phyloP scores from a whole-genome alignment of 2,329 filamentous ascomycete species.

The Pyrenochaeta sp. region DNA sequence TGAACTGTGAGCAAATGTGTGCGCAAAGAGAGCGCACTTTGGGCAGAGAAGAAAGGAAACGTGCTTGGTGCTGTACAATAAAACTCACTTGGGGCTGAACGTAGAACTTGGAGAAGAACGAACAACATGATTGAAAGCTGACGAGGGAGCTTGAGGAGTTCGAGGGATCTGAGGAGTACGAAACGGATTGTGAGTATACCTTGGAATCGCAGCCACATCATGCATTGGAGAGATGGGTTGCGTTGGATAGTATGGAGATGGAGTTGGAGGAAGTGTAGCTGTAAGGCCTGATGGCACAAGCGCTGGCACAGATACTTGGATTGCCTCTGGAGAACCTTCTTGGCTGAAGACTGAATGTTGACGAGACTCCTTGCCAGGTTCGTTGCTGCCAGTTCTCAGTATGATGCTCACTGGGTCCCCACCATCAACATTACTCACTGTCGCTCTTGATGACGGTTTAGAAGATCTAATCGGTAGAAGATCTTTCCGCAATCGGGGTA shows the following conservation, averaged over 20 bases:
- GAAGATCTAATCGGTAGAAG: slow-evolving; percentile 56
- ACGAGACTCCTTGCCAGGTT: slow-evolving; percentile 34
- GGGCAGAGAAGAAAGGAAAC: slow-evolving; percentile 7
- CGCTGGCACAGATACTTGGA: slow-evolving; percentile 22
- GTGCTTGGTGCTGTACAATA: slow-evolving; percentile 28
- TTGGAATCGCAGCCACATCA: slow-evolving; percentile 39
- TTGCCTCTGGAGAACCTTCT: slow-evolving; percentile 30
- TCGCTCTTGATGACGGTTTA: slow-evolving; percentile 55
- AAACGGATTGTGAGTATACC: slow-evolving; percentile 49
- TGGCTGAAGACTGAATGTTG: slow-evolving; percentile 34
- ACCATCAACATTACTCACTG: slow-evolving; percentile 47
- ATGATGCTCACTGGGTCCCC: not conserved
- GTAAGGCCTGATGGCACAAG: slow-evolving; percentile 20
- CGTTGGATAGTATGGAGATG: slow-evolving; percentile 24
- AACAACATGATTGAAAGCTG: slow-evolving; percentile 38
- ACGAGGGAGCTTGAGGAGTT: slow-evolving; percentile 41
- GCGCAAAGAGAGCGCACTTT: not conserved
- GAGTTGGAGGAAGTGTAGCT: slow-evolving; percentile 19
- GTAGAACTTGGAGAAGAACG: slow-evolving; percentile 40
- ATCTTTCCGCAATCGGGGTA: slow-evolving; percentile 52
- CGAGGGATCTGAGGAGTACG: slow-evolving; percentile 49
- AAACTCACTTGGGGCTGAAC: slow-evolving; percentile 48
- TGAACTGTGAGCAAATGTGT: slow-evolving; percentile 1
- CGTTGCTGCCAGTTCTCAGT: slow-evolving; percentile 37
- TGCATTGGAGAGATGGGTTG: slow-evolving; percentile 34